Evolutionary conservation across 1,284 basidiomycete genomes (phyloP).

Genomic region (Pterulicium gracile): DNA sequence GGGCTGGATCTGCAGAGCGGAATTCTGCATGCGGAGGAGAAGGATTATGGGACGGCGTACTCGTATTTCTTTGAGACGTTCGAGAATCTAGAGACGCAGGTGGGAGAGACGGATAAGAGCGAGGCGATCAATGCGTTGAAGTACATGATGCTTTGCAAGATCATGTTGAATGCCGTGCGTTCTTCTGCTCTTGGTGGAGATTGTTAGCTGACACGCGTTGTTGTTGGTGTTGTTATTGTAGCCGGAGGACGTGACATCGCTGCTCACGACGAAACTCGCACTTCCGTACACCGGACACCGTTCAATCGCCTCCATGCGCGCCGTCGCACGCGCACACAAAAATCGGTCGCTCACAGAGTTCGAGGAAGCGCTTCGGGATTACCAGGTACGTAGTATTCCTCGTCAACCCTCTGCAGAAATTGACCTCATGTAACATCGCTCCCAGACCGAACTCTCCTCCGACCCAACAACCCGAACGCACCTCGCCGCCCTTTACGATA

Average conservation of each 20-base stretch:
- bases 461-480: constrained; percentile 94
- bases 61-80: constrained; percentile 98
- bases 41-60: constrained; percentile 95
- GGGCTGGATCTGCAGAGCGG: constrained; percentile 89
- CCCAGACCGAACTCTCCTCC: constrained; percentile 80
- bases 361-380: constrained; percentile 80
- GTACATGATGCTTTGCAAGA: constrained; percentile 97
- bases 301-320: constrained; percentile 93
- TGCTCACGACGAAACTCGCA: constrained; percentile 82
- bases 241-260: constrained; percentile 88
- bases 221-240: constrained; percentile 19
- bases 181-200: neutral
- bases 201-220: constrained; percentile 77
- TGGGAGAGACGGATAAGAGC: constrained; percentile 48
- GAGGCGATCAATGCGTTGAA: constrained; percentile 79
- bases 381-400: constrained; percentile 63
- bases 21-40: constrained; percentile 92
- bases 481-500: constrained; percentile 89
- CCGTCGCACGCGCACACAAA: constrained; percentile 88
- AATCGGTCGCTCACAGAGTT: constrained; percentile 85
- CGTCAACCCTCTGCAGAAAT: neutral
- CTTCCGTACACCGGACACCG: constrained; percentile 73
- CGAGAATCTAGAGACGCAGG: constrained; percentile 59
- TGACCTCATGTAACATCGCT: constrained; percentile 19
- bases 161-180: constrained; percentile 89